Conservation (phyloP, 202 grass and related monocot genomes). For the Panicum hallii region DNA sequence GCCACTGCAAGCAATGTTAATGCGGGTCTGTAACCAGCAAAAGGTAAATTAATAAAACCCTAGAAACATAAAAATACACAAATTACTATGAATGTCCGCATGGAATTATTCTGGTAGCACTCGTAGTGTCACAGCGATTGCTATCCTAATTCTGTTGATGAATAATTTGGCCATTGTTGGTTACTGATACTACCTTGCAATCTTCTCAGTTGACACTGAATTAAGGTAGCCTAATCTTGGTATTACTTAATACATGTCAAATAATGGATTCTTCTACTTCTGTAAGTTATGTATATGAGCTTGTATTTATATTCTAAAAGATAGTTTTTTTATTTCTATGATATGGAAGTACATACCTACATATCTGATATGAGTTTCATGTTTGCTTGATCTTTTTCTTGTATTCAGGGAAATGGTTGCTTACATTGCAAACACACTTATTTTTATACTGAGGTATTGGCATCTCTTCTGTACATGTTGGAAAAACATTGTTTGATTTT, state of each 20-base stretch:
- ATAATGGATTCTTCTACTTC: neutral
- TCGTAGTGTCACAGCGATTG: neutral
- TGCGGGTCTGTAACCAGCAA: neutral
- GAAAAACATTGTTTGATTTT: neutral
- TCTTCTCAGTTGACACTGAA: slow-evolving; percentile 15
- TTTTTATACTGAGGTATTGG: slow-evolving; percentile 96
- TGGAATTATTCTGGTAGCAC: neutral
- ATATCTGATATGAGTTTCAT: slow-evolving; percentile 39
- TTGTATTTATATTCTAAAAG: neutral
- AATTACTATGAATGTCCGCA: neutral
- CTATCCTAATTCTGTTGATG: neutral
- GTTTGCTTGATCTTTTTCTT: slow-evolving; percentile 38
- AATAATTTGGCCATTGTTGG: slow-evolving; percentile 9
- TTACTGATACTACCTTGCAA: neutral
- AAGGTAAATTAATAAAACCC: neutral
- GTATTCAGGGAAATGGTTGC: slow-evolving; percentile 96
- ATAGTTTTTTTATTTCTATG: slow-evolving; percentile 11
- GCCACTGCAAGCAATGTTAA: neutral
- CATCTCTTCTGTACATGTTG: slow-evolving; percentile 1
- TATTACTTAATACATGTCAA: neutral
- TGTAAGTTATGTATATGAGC: neutral
- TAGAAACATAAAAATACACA: neutral
- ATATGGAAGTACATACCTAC: slow-evolving; percentile 6
- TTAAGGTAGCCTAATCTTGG: slow-evolving; percentile 20
- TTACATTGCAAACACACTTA: slow-evolving; percentile 95